Conservation (phyloP, 805 yeast species). For the Myxozyma vanderwaltii region DNA sequence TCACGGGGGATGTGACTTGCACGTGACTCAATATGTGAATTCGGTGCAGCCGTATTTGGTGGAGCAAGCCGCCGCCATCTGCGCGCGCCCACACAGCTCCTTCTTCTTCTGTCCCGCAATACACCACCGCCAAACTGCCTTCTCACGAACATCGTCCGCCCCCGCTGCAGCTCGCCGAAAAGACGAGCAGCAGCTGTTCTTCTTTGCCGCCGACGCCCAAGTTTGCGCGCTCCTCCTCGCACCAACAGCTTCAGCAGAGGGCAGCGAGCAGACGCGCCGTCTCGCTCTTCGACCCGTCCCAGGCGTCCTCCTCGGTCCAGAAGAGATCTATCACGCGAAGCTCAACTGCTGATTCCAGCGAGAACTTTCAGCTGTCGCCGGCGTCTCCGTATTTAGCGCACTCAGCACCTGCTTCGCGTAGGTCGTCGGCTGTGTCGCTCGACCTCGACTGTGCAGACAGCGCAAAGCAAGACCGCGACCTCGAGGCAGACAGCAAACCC, state of each 20-base stretch:
- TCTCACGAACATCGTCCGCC: conserved; percentile 6
- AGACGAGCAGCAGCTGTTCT: neutral
- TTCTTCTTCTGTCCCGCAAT: neutral
- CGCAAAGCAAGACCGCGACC: neutral
- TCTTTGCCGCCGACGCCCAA: neutral
- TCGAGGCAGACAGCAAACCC: neutral
- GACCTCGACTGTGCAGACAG: neutral
- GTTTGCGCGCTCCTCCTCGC: neutral
- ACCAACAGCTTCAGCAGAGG: conserved; percentile 2
- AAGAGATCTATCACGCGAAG: too few species aligned
- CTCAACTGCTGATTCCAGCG: neutral
- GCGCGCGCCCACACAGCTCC: neutral
- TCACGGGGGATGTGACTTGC: too few species aligned
- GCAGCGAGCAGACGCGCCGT: conserved; percentile 25
- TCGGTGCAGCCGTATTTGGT: neutral
- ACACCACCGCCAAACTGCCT: conserved; percentile 1
- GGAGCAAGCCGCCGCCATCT: too few species aligned
- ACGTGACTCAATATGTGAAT: neutral
- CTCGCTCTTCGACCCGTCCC: conserved; percentile 16
- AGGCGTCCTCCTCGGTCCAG: neutral
- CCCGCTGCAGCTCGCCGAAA: conserved; percentile 6
- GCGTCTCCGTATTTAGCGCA: neutral
- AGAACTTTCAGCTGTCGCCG: too few species aligned
- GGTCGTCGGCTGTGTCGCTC: neutral
- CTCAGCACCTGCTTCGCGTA: neutral